Base-by-base conservation (phyloP, 306 rosid species). In the Dryas octopetala region DNA sequence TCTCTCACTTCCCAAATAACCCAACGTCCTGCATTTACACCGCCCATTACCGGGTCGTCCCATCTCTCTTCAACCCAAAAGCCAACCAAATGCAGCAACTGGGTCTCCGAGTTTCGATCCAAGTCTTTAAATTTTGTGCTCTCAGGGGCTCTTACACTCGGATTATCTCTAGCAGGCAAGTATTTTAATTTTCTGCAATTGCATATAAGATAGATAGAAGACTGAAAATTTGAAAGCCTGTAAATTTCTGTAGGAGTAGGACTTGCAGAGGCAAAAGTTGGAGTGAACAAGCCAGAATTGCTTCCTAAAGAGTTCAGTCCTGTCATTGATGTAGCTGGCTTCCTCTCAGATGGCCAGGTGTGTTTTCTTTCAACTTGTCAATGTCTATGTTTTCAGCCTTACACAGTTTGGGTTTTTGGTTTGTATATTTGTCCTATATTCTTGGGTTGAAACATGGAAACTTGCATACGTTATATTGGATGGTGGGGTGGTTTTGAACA, bases 261-360 rank as follows among this genome's bases (percentile, higher is more conserved):
- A 75, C 40, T 74, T 32, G 90, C 89, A 0, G 92, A 88, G 47
- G 98, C 98, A 19, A 90, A 87, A 83, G 87, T 83, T 59, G 97
- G 97, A 12, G 97, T 91, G 23, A 91, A 92, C 85, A 92, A 95
- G 77, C 98, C 98, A 7, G 93, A 91, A 80, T 75, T 95, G 89
- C 97, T 95, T 69, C 98, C 98, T 13, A 86, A 86, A 77, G 91
- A 87, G 58, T 92, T 90, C 62, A 91, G 63, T 38, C 78, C 97
- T 8, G 97, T 95, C 81, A 85, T 95, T 83, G 98, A 95, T 81
- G 98, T 91, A n/a, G 98, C 97, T 0, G 97, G 98, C 6, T 95
- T 91, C 84, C 97, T 95, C 76, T 90, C 98, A 13, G 97, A 90
- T 74, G 98, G 98, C 60, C 98, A 91, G 92, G 98, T 91, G 13